A percentile compares a stretch with the other conserved stretches of the same genome.
phyloP scores from a whole-genome alignment of 495 filamentous ascomycete genomes.

The Choiromyces venosus region DNA sequence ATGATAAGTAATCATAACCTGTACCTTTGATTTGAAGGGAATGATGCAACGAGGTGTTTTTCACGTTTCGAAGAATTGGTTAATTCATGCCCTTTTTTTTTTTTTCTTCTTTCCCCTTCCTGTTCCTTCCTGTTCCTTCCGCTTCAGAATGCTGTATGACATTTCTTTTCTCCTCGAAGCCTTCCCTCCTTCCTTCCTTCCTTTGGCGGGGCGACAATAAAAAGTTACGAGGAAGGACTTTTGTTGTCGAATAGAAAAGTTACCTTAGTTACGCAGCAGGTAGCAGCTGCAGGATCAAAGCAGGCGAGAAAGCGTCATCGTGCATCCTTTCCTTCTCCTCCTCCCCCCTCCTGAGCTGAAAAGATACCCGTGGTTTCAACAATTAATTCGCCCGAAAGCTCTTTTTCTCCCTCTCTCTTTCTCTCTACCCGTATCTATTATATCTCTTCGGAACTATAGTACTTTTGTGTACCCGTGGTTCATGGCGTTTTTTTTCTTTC shows the following conservation, averaged over 20 bases:
- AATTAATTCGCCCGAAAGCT: too few species aligned
- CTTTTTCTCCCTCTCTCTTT: too few species aligned
- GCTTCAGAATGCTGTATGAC: not conserved
- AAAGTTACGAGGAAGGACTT: too few species aligned
- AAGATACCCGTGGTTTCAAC: not conserved
- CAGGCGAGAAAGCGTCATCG: not conserved
- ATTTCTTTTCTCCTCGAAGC: not conserved
- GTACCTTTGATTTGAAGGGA: not conserved
- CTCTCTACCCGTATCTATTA: too few species aligned
- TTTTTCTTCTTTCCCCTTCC: not conserved
- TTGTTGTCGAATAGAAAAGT: too few species aligned
- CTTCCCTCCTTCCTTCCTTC: too few species aligned
- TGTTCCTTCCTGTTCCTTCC: not conserved
- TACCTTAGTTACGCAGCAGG: not conserved
- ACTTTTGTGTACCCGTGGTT: not conserved
- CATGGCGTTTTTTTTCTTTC: too few species aligned
- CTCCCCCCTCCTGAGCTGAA: not conserved
- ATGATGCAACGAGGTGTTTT: conserved; percentile 1
- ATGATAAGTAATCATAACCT: not conserved
- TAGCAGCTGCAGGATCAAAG: conserved; percentile 1
- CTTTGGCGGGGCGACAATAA: too few species aligned
- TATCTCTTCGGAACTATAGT: too few species aligned
- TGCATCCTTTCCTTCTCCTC: not conserved
- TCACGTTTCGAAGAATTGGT: not conserved
- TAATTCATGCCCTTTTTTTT: not conserved